These are phyloP conservation scores for Rhododendron ferrugineum DNA, from an alignment of 148 eudicot species.

Conservation along the genomic window DNA sequence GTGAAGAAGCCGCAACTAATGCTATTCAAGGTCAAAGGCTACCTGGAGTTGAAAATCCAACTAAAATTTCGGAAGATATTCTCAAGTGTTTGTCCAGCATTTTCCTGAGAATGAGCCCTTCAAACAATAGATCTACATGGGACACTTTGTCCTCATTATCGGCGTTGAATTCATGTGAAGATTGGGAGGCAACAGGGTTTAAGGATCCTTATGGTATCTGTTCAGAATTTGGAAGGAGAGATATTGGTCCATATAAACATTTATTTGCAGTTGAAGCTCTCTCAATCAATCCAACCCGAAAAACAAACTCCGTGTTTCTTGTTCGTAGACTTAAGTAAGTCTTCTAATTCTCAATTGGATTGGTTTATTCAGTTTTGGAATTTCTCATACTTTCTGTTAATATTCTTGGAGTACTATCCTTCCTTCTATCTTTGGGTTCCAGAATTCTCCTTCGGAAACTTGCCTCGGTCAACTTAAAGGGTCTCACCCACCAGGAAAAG, in stretches of 20 bases:
- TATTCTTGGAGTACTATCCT: neutral
- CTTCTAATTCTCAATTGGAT: neutral
- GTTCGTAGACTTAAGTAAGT: slow-evolving; percentile 48
- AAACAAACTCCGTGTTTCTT: slow-evolving; percentile 35
- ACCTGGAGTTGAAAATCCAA: slow-evolving; percentile 42
- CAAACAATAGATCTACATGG: slow-evolving; percentile 21
- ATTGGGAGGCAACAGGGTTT: slow-evolving; percentile 25
- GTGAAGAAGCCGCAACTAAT: slow-evolving; percentile 20
- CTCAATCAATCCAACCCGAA: slow-evolving; percentile 42
- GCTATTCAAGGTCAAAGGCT: slow-evolving; percentile 24
- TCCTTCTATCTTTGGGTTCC: slow-evolving; percentile 1
- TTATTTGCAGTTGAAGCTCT: slow-evolving; percentile 41
- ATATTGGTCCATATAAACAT: slow-evolving; percentile 58
- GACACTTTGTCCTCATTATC: slow-evolving; percentile 31
- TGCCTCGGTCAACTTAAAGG: slow-evolving; percentile 42
- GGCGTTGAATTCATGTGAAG: slow-evolving; percentile 23
- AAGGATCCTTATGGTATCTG: slow-evolving; percentile 59
- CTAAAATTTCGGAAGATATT: slow-evolving; percentile 51
- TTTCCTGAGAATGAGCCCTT: slow-evolving; percentile 51
- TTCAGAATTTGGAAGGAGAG: slow-evolving; percentile 38
- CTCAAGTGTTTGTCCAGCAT: slow-evolving; percentile 52
- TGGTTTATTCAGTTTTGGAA: neutral
- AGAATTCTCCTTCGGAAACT: slow-evolving; percentile 60
- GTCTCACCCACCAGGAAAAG: slow-evolving; percentile 65
- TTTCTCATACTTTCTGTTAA: neutral